Conservation (phyloP, 2,329 filamentous ascomycete species). For the Myriosclerotinia curreyana region DNA sequence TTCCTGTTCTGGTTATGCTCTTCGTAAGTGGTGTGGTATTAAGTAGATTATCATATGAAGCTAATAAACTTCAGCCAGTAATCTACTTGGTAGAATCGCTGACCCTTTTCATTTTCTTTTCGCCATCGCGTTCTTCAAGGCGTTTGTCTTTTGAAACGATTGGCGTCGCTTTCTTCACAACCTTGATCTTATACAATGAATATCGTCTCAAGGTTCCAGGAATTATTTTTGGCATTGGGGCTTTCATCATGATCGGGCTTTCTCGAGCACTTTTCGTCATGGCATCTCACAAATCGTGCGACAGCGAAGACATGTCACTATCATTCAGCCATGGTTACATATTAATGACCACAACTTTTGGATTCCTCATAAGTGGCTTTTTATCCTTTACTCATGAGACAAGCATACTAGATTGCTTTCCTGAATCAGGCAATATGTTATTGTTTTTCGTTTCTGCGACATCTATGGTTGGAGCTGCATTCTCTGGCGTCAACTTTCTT, state of each 20-base stretch:
- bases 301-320: background rate
- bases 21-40: slow-evolving; percentile 31
- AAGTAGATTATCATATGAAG: background rate
- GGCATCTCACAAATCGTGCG: background rate
- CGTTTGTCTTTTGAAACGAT: slow-evolving; percentile 26
- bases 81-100: slow-evolving; percentile 30
- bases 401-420: background rate
- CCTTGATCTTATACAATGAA: slow-evolving; percentile 32
- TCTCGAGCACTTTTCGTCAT: slow-evolving; percentile 28
- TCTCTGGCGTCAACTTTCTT: slow-evolving; percentile 29
- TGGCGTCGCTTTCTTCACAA: slow-evolving; percentile 22
- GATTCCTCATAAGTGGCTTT: slow-evolving; percentile 26
- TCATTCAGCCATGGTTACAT: slow-evolving; percentile 27
- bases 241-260: slow-evolving; percentile 29
- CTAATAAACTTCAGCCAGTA: slow-evolving; percentile 29
- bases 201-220: slow-evolving; percentile 36
- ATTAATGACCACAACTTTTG: slow-evolving; percentile 32
- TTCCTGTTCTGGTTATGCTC: slow-evolving; percentile 34
- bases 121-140: background rate
- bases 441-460: slow-evolving; percentile 1
- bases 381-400: slow-evolving; percentile 17
- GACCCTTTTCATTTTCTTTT: slow-evolving; percentile 21
- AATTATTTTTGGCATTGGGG: slow-evolving; percentile 28
- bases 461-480: slow-evolving; percentile 24
- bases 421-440: background rate